phyloP scores from a whole-genome alignment of 2,329 filamentous ascomycete species.

The Aciculosporium take region DNA sequence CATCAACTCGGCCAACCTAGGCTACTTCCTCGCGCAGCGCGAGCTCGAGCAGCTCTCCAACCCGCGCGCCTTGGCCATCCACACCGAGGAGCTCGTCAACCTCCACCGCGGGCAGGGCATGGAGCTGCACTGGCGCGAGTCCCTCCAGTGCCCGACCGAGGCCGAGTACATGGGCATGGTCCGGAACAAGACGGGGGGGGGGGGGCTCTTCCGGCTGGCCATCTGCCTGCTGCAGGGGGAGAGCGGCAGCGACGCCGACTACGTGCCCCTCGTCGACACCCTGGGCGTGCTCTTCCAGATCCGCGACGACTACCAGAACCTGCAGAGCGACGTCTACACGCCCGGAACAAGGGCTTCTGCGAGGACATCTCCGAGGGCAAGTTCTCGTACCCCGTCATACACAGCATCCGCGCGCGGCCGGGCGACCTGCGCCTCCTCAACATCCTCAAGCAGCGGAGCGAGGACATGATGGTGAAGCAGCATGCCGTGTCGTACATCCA shows the following conservation, averaged over 20 bases:
- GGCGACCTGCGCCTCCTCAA: conserved; percentile 1
- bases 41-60: conserved; percentile 48
- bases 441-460: conserved; percentile 5
- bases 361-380: conserved; percentile 8
- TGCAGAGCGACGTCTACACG: conserved; percentile 3
- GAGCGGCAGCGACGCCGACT: conserved; percentile 6
- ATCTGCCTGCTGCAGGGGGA: conserved; percentile 76
- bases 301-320: conserved; percentile 7
- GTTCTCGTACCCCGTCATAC: conserved; percentile 7
- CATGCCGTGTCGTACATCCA: conserved; percentile 4
- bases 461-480: conserved; percentile 3
- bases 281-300: conserved; percentile 6
- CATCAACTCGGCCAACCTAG: conserved; percentile 36
- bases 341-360: conserved; percentile 5
- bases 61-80: conserved; percentile 47
- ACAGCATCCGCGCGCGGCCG: conserved; percentile 5
- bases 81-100: conserved; percentile 62
- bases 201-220: conserved; percentile 62
- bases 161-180: conserved; percentile 80
- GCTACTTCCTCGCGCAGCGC: conserved; percentile 22
- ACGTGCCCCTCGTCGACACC: conserved; percentile 2
- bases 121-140: conserved; percentile 76
- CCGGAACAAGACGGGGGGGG: conserved; percentile 70
- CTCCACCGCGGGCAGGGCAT: conserved; percentile 72
- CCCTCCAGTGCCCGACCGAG: conserved; percentile 61